phyloP scores from a whole-genome alignment of 2,329 filamentous ascomycete species.

The Exophiala calicioides region DNA sequence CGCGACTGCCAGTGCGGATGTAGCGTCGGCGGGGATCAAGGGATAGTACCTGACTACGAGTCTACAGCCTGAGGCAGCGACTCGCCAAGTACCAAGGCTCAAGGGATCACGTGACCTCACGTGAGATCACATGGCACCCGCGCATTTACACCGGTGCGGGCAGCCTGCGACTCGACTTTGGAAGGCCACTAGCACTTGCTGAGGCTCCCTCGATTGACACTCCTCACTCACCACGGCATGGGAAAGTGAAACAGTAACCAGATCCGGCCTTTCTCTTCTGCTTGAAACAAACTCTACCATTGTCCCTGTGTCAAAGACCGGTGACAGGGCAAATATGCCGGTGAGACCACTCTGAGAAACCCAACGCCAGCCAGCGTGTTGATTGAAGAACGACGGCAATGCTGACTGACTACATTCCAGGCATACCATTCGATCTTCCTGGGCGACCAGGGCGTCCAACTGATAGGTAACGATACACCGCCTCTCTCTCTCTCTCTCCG shows the following conservation, averaged over 20 bases:
- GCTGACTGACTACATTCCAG: conserved; percentile 49
- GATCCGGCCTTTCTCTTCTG: not conserved
- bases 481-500: not conserved
- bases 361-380: not conserved
- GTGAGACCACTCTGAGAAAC: not conserved
- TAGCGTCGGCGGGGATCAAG: too few species aligned
- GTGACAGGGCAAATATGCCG: conserved; percentile 7
- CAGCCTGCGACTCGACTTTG: too few species aligned
- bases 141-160: too few species aligned
- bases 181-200: too few species aligned
- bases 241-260: not conserved
- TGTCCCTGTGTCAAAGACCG: not conserved
- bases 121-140: too few species aligned
- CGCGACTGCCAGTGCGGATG: too few species aligned
- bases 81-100: too few species aligned
- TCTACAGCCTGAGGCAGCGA: too few species aligned
- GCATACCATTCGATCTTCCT: conserved; percentile 98
- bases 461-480: conserved; percentile 54
- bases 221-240: not conserved
- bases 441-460: conserved; percentile 69
- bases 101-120: too few species aligned
- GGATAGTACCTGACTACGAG: too few species aligned
- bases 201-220: too few species aligned
- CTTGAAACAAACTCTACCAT: not conserved
- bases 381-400: not conserved